Conservation (phyloP, 805 yeast genomes). For the Barnettozyma pratensis region DNA sequence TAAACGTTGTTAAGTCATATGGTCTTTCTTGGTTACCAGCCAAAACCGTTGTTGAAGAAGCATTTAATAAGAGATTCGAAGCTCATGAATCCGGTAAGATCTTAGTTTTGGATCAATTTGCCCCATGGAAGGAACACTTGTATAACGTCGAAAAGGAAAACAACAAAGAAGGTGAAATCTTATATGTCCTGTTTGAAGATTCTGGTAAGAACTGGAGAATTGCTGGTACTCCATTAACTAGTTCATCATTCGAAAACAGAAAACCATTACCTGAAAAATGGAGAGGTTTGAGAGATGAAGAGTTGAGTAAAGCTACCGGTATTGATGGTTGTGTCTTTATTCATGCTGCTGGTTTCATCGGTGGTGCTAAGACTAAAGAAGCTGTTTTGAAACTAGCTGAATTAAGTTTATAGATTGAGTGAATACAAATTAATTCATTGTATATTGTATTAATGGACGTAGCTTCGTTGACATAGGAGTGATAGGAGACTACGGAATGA, state of each 20-base stretch:
- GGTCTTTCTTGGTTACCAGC: constrained; percentile 94
- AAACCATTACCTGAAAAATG: constrained; percentile 83
- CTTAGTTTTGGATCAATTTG: constrained; percentile 65
- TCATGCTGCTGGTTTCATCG: constrained; percentile 97
- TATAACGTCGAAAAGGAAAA: constrained; percentile 63
- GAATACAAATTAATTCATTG: too few species aligned
- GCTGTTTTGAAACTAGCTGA: constrained; percentile 74
- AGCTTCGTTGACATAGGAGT: too few species aligned
- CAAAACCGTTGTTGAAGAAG: constrained; percentile 65
- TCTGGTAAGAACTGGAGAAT: constrained; percentile 74
- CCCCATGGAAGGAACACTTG: constrained; percentile 95
- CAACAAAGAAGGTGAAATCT: constrained; percentile 47
- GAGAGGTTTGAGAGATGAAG: constrained; percentile 95
- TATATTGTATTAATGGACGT: too few species aligned
- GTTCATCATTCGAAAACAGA: constrained; percentile 79
- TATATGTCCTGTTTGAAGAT: constrained; percentile 80
- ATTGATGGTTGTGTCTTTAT: constrained; percentile 84
- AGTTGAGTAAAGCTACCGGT: constrained; percentile 67
- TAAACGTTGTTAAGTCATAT: constrained; percentile 56
- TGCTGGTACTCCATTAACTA: constrained; percentile 82
- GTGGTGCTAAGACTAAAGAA: constrained; percentile 81
- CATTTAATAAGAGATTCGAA: constrained; percentile 53
- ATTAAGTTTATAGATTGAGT: constrained; percentile 26
- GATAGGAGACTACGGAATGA: too few species aligned
- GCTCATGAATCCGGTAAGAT: constrained; percentile 70